Percentiles rank a stretch among this genome's conserved stretches.
These are phyloP conservation scores for Waltergamsia citrina DNA, from an alignment of 2,329 filamentous ascomycete species.

Conservation along the genomic window DNA sequence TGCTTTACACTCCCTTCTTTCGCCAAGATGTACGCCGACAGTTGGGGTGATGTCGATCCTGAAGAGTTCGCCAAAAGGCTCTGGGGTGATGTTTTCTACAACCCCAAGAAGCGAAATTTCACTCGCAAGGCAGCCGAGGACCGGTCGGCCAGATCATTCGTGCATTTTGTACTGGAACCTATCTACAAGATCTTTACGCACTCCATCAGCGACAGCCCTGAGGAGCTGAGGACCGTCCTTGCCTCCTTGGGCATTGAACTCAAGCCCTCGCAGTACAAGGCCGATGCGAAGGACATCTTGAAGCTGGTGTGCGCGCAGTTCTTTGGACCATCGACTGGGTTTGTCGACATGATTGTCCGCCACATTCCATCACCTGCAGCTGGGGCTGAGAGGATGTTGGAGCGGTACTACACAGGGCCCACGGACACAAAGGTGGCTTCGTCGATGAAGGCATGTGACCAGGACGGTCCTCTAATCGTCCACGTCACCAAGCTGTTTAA, in stretches of 20 bases:
- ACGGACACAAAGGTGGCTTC: conserved; percentile 71
- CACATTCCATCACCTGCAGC: conserved; percentile 83
- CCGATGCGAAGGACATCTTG: conserved; percentile 80
- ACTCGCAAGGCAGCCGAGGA: conserved; percentile 81
- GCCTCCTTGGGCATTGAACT: conserved; percentile 71
- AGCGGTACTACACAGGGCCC: conserved; percentile 88
- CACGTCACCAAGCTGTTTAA: conserved; percentile 92
- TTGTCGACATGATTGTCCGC: conserved; percentile 90
- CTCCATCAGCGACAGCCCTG: conserved; percentile 82
- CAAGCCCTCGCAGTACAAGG: conserved; percentile 87
- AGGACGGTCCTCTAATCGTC: conserved; percentile 84
- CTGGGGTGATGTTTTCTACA: conserved; percentile 97
- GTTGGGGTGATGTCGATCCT: conserved; percentile 71
- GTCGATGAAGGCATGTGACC: conserved; percentile 74
- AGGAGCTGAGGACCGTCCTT: conserved; percentile 72
- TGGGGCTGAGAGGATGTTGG: conserved; percentile 65
- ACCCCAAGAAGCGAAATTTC: conserved; percentile 82
- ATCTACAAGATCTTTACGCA: conserved; percentile 97
- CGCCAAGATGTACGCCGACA: conserved; percentile 91
- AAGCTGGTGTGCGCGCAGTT: conserved; percentile 91
- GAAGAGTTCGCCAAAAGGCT: conserved; percentile 76
- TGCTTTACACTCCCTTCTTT: conserved; percentile 93
- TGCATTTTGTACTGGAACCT: conserved; percentile 90
- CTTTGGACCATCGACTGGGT: conserved; percentile 80
- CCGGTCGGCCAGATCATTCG: conserved; percentile 73